Base-by-base conservation (phyloP, 2,329 filamentous ascomycete species). In the Arachnomyces sp. region DNA sequence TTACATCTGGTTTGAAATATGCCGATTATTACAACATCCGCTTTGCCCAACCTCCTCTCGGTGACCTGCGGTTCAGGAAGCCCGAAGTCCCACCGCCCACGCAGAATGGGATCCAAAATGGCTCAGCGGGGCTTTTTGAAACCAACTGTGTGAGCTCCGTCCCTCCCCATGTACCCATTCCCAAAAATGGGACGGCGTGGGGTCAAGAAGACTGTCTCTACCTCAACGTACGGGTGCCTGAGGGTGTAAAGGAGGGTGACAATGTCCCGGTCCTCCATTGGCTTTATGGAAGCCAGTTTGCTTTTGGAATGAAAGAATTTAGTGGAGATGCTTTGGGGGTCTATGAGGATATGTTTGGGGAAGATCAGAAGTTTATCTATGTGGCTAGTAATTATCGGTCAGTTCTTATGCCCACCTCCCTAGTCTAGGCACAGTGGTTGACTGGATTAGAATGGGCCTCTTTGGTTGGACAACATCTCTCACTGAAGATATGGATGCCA, bases 1-100 rank as follows among this genome's bases (percentile, higher is more conserved):
- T 36, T 30, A 12, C 35, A 2, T 28, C 7, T 7, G 40, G 35
- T 3, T 12, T 42, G n/a, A 14, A 15, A 7, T 34, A 32, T 34
- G 36, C 40, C 17, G 34, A 39, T n/a, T 46, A 46, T 18, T 42
- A 44, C 16, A 46, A 44, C 29, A 46, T 44, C 28, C 38, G 38
- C 15, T 46, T 39, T 21, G 44, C 42, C 14, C 28, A 44, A 25
- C 42, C 42, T 12, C 42, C 38, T 8, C 11, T 29, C 12, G 39
- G 42, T 9, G 17, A 28, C 3, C 21, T 33, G 17, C 36, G 38
- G 3, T 44, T 46, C 21, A 32, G 35, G 12, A 34, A 38, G 16
- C 42, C 38, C 12, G 17, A 37, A 11, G 21, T 16, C 8, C 34
- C 28, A 15, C 38, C 37, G 9, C 32, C 30, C 14, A 17, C 40